These are phyloP conservation scores for Cordyceps tenuipes DNA, from an alignment of 2,329 filamentous ascomycete species.

Conservation along the genomic window DNA sequence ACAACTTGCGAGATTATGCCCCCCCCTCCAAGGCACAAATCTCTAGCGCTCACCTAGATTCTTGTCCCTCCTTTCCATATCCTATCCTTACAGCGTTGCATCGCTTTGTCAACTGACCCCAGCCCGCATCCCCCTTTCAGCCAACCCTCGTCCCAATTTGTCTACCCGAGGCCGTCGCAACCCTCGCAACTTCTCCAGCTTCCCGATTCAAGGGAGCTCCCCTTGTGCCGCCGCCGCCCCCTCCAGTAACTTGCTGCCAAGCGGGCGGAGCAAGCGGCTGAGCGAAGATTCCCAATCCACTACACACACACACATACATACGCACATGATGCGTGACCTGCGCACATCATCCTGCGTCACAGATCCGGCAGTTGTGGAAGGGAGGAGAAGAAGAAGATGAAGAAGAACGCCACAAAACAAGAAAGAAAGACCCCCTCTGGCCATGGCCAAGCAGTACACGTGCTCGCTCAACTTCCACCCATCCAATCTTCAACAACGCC, in stretches of 20 bases:
- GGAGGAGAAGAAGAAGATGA: background rate
- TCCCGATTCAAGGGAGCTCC: too few species aligned
- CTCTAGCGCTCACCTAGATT: background rate
- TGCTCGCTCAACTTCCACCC: background rate
- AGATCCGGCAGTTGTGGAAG: constrained; percentile 3
- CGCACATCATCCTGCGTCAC: constrained; percentile 3
- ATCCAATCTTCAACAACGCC: background rate
- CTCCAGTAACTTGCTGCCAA: too few species aligned
- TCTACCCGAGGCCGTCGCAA: background rate
- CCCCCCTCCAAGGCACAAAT: background rate
- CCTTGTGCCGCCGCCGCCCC: background rate
- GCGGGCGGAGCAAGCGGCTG: background rate
- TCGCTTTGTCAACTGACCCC: constrained; percentile 1
- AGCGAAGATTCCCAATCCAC: background rate
- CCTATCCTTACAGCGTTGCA: background rate
- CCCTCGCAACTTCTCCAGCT: background rate
- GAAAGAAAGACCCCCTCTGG: background rate
- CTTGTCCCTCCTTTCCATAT: background rate
- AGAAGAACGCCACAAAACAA: background rate
- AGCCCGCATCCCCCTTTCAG: background rate
- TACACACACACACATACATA: background rate
- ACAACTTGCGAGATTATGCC: background rate
- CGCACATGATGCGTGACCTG: background rate
- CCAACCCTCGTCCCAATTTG: background rate
- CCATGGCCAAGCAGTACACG: background rate